phyloP scores from a whole-genome alignment of 495 filamentous ascomycete species.

The Rhypophila decipiens region DNA sequence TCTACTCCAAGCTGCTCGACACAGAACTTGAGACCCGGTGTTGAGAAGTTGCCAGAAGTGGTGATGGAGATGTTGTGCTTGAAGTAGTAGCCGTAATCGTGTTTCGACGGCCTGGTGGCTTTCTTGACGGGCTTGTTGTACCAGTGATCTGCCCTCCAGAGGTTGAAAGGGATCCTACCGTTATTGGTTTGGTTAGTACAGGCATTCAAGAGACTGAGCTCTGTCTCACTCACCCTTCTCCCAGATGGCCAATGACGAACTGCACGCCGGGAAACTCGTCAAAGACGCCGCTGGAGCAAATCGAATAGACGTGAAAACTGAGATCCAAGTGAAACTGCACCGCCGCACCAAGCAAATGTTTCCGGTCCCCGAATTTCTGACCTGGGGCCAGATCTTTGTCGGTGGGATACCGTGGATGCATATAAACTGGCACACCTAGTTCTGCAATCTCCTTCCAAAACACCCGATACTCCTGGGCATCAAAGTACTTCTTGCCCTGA shows the following conservation, averaged over 20 bases:
- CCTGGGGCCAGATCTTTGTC: slow-evolving; percentile 16
- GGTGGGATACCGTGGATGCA: slow-evolving; percentile 48
- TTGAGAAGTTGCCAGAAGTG: slow-evolving; percentile 56
- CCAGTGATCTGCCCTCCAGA: slow-evolving; percentile 60
- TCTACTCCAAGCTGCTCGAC: slow-evolving; percentile 32
- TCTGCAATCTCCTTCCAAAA: slow-evolving; percentile 53
- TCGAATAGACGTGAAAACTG: slow-evolving; percentile 29
- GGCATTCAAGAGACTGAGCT: too few species aligned
- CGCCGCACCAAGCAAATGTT: slow-evolving; percentile 26
- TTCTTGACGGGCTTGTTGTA: slow-evolving; percentile 46
- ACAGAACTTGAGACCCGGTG: slow-evolving; percentile 45
- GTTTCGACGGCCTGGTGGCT: slow-evolving; percentile 47
- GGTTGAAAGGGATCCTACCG: slow-evolving; percentile 58
- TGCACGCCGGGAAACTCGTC: slow-evolving; percentile 51
- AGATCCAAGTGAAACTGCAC: slow-evolving; percentile 35
- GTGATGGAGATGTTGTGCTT: slow-evolving; percentile 57
- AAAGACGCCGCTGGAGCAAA: slow-evolving; percentile 38
- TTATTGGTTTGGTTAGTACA: too few species aligned
- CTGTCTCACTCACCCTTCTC: slow-evolving; percentile 45
- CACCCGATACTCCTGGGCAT: slow-evolving; percentile 45
- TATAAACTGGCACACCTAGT: slow-evolving; percentile 58
- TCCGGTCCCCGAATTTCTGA: slow-evolving; percentile 18
- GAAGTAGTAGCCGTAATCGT: slow-evolving; percentile 57
- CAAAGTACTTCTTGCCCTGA: slow-evolving; percentile 57
- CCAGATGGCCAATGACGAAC: slow-evolving; percentile 56